A percentile compares a stretch with the other conserved stretches of the same genome.
Evolutionary conservation across 2,329 filamentous ascomycete genomes (phyloP).

Genomic region (Ophiocordyceps camponoti-rufipedis): DNA sequence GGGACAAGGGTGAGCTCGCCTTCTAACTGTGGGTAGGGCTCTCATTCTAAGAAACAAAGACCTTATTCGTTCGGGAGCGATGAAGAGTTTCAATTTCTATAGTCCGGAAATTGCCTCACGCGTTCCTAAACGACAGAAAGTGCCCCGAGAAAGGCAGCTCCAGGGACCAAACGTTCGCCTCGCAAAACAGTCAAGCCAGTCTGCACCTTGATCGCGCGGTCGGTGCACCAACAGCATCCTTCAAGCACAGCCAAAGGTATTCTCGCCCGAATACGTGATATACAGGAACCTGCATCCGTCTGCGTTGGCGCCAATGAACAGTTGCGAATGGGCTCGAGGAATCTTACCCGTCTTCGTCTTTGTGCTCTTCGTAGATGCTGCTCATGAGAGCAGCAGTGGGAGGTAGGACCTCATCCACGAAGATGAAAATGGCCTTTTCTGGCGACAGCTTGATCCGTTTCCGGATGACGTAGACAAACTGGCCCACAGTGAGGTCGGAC

Average conservation of each 20-base stretch:
- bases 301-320: neutral
- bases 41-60: too few relatives aligned
- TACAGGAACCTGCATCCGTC: conserved; percentile 61
- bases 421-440: conserved; percentile 99
- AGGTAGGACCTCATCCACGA: conserved; percentile 93
- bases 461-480: conserved; percentile 99
- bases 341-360: conserved; percentile 53
- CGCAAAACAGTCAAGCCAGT: too few relatives aligned
- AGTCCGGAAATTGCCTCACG: too few relatives aligned
- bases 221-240: neutral
- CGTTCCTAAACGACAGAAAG: too few relatives aligned
- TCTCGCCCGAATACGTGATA: conserved; percentile 99
- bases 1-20: too few relatives aligned
- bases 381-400: conserved; percentile 97
- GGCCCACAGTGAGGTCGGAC: conserved; percentile 90
- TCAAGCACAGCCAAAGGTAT: conserved; percentile 60
- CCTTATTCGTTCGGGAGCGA: too few relatives aligned
- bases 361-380: conserved; percentile 99
- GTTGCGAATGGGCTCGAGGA: conserved; percentile 2
- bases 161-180: too few relatives aligned
- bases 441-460: conserved; percentile 99
- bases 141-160: too few relatives aligned
- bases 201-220: too few relatives aligned
- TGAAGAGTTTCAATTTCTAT: too few relatives aligned
- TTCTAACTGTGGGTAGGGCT: too few relatives aligned